Evolutionary conservation across 257 asterid genomes (phyloP).

Genomic region (Avicennia marina): DNA sequence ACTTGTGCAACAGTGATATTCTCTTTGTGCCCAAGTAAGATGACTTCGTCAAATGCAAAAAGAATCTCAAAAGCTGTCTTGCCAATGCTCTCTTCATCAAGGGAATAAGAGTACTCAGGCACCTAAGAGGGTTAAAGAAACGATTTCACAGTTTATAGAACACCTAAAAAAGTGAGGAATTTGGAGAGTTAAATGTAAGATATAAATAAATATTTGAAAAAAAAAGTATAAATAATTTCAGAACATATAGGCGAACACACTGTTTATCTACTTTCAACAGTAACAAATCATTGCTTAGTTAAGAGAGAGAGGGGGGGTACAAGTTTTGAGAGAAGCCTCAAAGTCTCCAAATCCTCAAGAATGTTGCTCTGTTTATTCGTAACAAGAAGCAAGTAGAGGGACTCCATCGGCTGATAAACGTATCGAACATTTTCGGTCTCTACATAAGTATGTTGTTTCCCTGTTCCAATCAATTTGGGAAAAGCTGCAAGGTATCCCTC

Average conservation of each 20-base stretch:
- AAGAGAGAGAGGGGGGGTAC: conserved; percentile 77
- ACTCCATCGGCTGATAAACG: conserved; percentile 88
- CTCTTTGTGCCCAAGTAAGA: conserved; percentile 90
- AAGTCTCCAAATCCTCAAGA: conserved; percentile 87
- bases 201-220: too few relatives aligned
- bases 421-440: conserved; percentile 96
- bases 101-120: conserved; percentile 82
- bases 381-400: conserved; percentile 85
- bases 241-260: not conserved
- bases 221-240: not conserved
- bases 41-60: conserved; percentile 93
- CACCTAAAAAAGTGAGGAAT: not conserved
- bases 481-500: conserved; percentile 98
- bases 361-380: conserved; percentile 95
- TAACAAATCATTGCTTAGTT: conserved; percentile 2
- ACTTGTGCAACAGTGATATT: conserved; percentile 92
- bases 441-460: conserved; percentile 85
- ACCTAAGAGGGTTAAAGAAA: conserved; percentile 67
- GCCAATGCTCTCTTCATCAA: conserved; percentile 90
- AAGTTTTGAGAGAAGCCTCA: conserved; percentile 83
- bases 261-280: too few relatives aligned
- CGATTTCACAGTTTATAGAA: not conserved
- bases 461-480: conserved; percentile 86
- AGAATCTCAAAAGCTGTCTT: conserved; percentile 79
- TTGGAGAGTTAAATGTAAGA: too few relatives aligned